Conservation (phyloP, 2,329 filamentous ascomycete genomes). For the Neonectria sp. region DNA sequence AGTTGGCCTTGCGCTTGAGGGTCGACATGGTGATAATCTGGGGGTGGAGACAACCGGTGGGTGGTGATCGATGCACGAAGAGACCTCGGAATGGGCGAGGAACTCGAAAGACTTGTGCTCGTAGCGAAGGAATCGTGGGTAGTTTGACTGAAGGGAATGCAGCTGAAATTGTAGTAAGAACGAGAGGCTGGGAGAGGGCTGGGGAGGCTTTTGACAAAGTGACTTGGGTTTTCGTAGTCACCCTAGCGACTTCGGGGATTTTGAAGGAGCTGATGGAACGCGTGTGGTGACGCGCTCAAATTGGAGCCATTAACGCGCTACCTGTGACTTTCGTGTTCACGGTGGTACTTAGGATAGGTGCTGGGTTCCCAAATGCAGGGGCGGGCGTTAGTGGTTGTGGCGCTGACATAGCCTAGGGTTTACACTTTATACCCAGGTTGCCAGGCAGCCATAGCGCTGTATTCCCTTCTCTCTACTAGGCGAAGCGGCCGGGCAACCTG, state of each 20-base stretch:
- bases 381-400: slow-evolving; percentile 36
- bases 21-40: slow-evolving; percentile 62
- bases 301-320: slow-evolving; percentile 39
- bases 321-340: slow-evolving; percentile 44
- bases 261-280: slow-evolving; percentile 35
- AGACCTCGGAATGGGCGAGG: slow-evolving; percentile 35
- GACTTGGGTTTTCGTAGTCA: slow-evolving; percentile 31
- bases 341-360: slow-evolving; percentile 14
- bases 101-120: slow-evolving; percentile 28
- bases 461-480: not conserved
- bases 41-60: slow-evolving; percentile 35
- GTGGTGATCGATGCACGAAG: slow-evolving; percentile 37
- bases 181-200: slow-evolving; percentile 4
- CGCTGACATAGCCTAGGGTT: slow-evolving; percentile 3
- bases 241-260: slow-evolving; percentile 37
- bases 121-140: slow-evolving; percentile 37
- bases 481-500: not conserved
- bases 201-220: slow-evolving; percentile 5
- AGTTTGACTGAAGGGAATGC: slow-evolving; percentile 12
- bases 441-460: slow-evolving; percentile 11
- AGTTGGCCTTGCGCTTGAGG: slow-evolving; percentile 77
- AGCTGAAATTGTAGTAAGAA: not conserved
- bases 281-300: slow-evolving; percentile 42
- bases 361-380: slow-evolving; percentile 11
- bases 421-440: not conserved